These are phyloP conservation scores for Carex littledalei DNA, from an alignment of 176 grass and related monocot genomes.

Conservation along the genomic window DNA sequence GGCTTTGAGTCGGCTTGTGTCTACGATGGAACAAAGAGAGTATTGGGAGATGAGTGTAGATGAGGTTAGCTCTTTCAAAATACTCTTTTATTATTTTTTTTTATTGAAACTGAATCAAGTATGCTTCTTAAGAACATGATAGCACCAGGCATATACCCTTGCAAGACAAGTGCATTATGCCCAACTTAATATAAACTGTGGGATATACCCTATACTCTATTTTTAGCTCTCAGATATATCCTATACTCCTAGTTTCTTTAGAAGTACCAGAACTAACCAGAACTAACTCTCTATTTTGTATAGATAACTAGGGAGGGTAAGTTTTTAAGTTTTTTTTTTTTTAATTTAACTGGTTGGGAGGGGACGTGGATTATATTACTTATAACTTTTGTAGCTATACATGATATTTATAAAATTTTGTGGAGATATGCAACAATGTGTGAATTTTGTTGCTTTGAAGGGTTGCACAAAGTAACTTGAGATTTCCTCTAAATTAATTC, in stretches of 20 bases:
- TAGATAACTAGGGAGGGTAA: background rate
- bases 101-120: background rate
- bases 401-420: background rate
- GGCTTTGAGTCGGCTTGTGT: constrained; percentile 47
- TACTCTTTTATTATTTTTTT: background rate
- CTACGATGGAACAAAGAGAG: constrained; percentile 77
- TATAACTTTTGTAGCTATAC: background rate
- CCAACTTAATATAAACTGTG: background rate
- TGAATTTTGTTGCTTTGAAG: constrained; percentile 1
- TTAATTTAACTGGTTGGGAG: background rate
- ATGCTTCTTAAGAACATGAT: background rate
- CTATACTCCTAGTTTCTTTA: background rate
- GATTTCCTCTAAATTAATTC: background rate
- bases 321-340: background rate
- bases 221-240: background rate
- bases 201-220: background rate
- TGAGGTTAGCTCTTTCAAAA: constrained; percentile 53
- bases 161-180: background rate
- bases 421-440: background rate
- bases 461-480: background rate
- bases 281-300: background rate
- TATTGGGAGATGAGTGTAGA: constrained; percentile 78
- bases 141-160: background rate
- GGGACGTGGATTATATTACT: background rate
- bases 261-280: background rate